Conservation (phyloP, 495 filamentous ascomycete genomes). For the Parathielavia hyrcaniae region DNA sequence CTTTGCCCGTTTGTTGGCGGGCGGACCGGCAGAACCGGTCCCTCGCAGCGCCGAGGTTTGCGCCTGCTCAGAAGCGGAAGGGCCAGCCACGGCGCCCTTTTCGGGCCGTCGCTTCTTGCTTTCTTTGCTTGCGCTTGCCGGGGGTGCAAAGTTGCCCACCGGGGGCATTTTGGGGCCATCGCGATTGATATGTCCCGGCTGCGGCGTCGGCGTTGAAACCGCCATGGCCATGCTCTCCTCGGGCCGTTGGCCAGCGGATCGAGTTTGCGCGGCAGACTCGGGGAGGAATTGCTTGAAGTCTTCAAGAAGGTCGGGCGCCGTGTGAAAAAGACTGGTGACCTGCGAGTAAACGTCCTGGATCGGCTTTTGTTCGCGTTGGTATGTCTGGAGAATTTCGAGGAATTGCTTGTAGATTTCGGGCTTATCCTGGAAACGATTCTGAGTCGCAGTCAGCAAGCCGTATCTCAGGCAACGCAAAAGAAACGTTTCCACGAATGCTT, state of each 20-base stretch:
- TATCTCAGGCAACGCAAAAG: conserved; percentile 7
- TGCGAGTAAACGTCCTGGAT: conserved; percentile 98
- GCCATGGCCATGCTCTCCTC: conserved; percentile 59
- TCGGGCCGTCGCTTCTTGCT: conserved; percentile 64
- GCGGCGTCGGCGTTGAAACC: conserved; percentile 46
- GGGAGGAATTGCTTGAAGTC: conserved; percentile 99
- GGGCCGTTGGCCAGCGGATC: conserved; percentile 49
- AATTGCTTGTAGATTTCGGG: conserved; percentile 99
- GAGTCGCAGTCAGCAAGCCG: conserved; percentile 19
- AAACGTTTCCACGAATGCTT: conserved; percentile 20
- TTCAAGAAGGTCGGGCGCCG: conserved; percentile 92
- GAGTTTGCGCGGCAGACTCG: conserved; percentile 87
- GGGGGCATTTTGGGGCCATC: conserved; percentile 72
- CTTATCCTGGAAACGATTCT: conserved; percentile 92
- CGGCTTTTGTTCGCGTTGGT: conserved; percentile 95
- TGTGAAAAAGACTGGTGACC: conserved; percentile 88
- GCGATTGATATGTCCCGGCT: conserved; percentile 39
- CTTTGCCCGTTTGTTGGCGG: conserved; percentile 56
- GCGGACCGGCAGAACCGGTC: conserved; percentile 28
- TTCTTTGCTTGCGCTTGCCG: conserved; percentile 68
- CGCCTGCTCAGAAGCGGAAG: conserved; percentile 29
- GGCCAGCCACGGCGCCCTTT: conserved; percentile 31
- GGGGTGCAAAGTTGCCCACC: conserved; percentile 86
- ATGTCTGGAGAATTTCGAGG: conserved; percentile 96
- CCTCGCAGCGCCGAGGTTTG: conserved; percentile 33